Base-by-base conservation (phyloP, 345 rosid genomes). In the Cochlearia excelsa region DNA sequence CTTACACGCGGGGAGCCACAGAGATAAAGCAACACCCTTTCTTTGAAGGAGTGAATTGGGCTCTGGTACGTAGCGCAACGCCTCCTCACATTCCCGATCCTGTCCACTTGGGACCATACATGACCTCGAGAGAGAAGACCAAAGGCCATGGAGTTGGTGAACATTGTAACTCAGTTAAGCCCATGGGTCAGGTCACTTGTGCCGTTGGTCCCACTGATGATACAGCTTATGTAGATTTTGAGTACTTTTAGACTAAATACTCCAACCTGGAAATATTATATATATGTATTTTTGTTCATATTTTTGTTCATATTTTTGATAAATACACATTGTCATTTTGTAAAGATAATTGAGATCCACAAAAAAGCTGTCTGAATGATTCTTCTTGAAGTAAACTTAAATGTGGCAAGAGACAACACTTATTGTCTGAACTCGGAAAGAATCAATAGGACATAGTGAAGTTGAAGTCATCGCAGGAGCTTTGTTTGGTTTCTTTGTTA, bases 31-130 rank as follows among this genome's bases (percentile, higher is more conserved):
- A 91, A 38, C 96, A 88, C 41, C 88, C 96, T 0, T 91, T 91
- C 60, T 91, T 91, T 54, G 90, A 86, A 53, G 95, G 98, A 4
- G 83, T 88, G 45, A 88, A 86, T 41, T 91, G 96, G 98, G 98
- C 98, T 41, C 78, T 91, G 2, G 96, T 91, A 2, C 79, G 98
- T 66, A 75, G 95, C 37, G 92, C 96, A 23, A 28, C 74, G 55
- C 98, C 96, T n/a, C 96, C 98, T n/a, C 85, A 88, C 42, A 11
- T 91, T 39, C 98, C 98, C 0, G 92, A 84, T 23, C 87, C 90
- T 1, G 72, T 88, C 5, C 87, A 88, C 70, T 88, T 86, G 46
- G 81, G 88, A 2, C 74, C 77, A 1, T 88, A 72, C 59, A 77
- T 75, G 0, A 29, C 61, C 0, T 9, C 57, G 40, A 91, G 77